Evolutionary conservation across 306 rosid genomes (phyloP), one percentile per base, ranked within the genome.

Genomic region (Lathyrus tuberosus): DNA sequence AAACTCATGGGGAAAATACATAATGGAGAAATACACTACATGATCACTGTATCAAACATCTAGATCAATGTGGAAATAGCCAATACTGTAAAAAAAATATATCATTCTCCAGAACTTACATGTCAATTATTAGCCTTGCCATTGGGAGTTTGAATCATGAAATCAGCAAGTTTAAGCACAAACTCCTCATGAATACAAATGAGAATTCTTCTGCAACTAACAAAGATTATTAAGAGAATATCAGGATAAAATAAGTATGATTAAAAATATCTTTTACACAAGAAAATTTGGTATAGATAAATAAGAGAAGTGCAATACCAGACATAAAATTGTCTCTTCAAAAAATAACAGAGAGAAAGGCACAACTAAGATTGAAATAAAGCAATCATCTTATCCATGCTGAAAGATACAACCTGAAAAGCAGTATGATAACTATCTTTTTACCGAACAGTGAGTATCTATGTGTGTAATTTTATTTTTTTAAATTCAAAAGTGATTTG

Each of bases 151-250:
- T 58, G 74, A 76, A 43, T 85, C 89, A 86, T 87, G 72, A 77
- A 78, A 70, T 84, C 87, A 70, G 90, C 89, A 70, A 94, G 92
- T 79, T 83, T 87, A 81, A 82, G 90, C 72, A 85, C 87, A 76
- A 88, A 78, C 56, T 81, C 84, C 65, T 85, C 97, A 87, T 82
- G 49, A 79, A 80, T 69, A 75, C 65, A 67, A 38, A 64, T n/a
- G 97, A 88, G 61, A 70, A 44, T 67, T 82, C 82, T 72, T 96
- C 98, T 93, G 76, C 75, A 88, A 69, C 65, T 67, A 85, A 65
- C 47, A 71, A 44, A 10, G 63, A 67, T 63, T 47, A 75, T 20
- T 42, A 57, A 75, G 38, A 72, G 62, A 35, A 74, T 62, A 74
- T n/a, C 11, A 14, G 44, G 37, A 63, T 31, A 47, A 49, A 52